Base-by-base conservation (phyloP, 2,329 filamentous ascomycete species). In the Ploettnerulaceae sp. region DNA sequence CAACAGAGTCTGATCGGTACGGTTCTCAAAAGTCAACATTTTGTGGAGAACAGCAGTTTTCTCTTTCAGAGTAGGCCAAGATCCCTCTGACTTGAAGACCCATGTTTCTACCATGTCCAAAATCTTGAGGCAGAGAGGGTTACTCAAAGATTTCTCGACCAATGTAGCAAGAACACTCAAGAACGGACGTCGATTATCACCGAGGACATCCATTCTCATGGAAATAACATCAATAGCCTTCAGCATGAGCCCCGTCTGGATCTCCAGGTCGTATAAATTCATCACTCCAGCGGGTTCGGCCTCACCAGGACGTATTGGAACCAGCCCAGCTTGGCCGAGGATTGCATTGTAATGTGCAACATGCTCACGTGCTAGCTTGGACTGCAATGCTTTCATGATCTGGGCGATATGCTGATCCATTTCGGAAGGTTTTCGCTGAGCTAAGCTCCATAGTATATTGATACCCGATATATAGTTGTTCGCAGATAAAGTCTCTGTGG, bases 11-110 rank as follows among this genome's bases (percentile, higher is more conserved):
- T 83, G 79, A 62, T 97, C 91, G 21, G 77, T 70, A 29, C 93
- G 79, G 47, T 87, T 81, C 67, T 99, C 93, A 57, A 98, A 98
- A 0, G 90, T 83, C 12, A 97, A 72, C 93, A 99, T 99, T 70
- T 98, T 99, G 60, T 95, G 90, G n/a, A 99, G 71, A 1, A 99
- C 93, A 1, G 94, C 94, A 0, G 91, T 97, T 72, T 98, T 98
- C 68, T 98, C 94, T 66, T 99, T 99, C 1, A 98, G 75, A 0
- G 93, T 98, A 0, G 93, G 93, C 76, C 93, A 96, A 2, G 89
- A 93, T 54, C 95, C 93, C 48, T 89, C 90, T 0, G 89, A 93
- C 55, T 89, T 81, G 72, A 99, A 98, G 5, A 98, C 87, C 94
- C 94, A 99, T 24, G 76, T 79, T 64, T 97, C 91, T 3, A 96